Evolutionary conservation across 345 rosid species (phyloP).

Genomic region (Microcos paniculata): DNA sequence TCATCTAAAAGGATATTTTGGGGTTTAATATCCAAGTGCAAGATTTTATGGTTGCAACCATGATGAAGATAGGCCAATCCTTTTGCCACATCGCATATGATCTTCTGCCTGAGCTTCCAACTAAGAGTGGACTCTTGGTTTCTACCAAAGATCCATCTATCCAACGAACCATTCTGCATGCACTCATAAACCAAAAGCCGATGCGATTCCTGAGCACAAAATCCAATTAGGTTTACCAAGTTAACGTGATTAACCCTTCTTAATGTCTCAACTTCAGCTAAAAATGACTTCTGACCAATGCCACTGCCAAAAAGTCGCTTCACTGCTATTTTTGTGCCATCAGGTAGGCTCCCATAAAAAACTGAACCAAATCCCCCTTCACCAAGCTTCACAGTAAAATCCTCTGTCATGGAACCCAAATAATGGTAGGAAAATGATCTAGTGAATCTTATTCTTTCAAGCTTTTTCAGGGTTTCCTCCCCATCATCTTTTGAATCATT

Average conservation of each 20-base stretch:
- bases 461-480: neutral
- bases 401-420: neutral
- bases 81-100: constrained; percentile 4
- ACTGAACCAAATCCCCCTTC: constrained; percentile 15
- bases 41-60: no score
- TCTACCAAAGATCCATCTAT: no score
- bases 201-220: no score
- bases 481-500: neutral
- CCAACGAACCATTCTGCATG: no score
- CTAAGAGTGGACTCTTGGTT: constrained; percentile 4
- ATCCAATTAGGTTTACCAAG: no score
- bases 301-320: neutral
- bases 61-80: constrained; percentile 25
- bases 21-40: no score
- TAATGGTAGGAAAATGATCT: neutral
- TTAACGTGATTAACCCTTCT: no score
- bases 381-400: constrained; percentile 12
- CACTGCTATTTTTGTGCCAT: constrained; percentile 14
- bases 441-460: neutral
- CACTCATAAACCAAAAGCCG: no score
- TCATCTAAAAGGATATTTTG: no score
- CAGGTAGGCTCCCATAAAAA: no score
- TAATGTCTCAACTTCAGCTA: no score
- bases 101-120: neutral
- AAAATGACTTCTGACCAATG: neutral